Conservation (phyloP, 1,139 yeast genomes). For the Yamadazyma sp. region DNA sequence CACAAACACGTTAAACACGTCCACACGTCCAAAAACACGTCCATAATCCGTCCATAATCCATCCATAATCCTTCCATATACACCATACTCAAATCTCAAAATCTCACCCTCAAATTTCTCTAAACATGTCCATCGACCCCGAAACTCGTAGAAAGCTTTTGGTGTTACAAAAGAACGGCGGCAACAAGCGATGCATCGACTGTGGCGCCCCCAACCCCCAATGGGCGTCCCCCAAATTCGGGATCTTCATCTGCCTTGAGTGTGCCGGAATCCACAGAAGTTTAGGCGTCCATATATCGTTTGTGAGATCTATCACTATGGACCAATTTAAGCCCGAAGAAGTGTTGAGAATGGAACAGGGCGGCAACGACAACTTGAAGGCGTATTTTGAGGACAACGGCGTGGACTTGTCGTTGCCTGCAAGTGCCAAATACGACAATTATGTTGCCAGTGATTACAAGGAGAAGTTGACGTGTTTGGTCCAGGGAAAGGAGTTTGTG, state of each 20-base stretch:
- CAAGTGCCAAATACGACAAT: constrained; percentile 78
- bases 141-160: constrained; percentile 82
- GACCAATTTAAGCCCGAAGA: constrained; percentile 96
- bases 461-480: constrained; percentile 69
- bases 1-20: not conserved
- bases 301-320: constrained; percentile 95
- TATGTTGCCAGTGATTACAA: constrained; percentile 94
- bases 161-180: constrained; percentile 76
- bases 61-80: no score
- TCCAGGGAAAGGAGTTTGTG: constrained; percentile 72
- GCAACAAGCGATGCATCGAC: constrained; percentile 88
- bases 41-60: no score
- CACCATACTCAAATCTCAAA: no score
- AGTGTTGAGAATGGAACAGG: constrained; percentile 85
- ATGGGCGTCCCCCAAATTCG: constrained; percentile 99
- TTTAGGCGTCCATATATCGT: constrained; percentile 93
- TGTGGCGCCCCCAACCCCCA: constrained; percentile 96
- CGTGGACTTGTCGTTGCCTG: constrained; percentile 62
- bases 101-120: not conserved
- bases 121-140: constrained; percentile 77
- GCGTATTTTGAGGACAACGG: constrained; percentile 72
- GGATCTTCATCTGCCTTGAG: constrained; percentile 92
- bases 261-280: constrained; percentile 98
- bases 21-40: not conserved
- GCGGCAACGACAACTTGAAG: constrained; percentile 83